Conservation (phyloP, 2,329 filamentous ascomycete species). For the Pseudogymnoascus destructans region DNA sequence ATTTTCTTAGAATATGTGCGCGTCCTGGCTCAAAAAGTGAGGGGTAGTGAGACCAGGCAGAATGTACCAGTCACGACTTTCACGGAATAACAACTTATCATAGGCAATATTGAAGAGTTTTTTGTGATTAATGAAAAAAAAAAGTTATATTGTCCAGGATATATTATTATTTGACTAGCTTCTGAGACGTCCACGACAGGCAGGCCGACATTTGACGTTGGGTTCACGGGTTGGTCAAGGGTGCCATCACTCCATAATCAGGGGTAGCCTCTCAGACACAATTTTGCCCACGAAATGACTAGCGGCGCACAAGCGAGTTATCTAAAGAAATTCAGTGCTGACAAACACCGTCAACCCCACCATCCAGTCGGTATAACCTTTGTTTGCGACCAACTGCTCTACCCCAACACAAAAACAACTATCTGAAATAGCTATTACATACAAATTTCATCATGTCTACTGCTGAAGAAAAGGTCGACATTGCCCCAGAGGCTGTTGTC, state of each 20-base stretch:
- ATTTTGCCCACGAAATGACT: slow-evolving; percentile 6
- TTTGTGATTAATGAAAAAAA: not conserved
- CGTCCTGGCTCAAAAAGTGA: not conserved
- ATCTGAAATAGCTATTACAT: slow-evolving; percentile 8
- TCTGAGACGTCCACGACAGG: not conserved
- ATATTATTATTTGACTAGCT: not conserved
- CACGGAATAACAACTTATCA: not conserved
- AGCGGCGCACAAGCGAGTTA: slow-evolving; percentile 7
- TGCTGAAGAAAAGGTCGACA: slow-evolving; percentile 11
- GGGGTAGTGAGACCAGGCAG: not conserved
- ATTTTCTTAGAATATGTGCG: not conserved
- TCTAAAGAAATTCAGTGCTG: slow-evolving; percentile 8
- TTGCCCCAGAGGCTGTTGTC: slow-evolving; percentile 27
- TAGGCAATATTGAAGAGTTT: not conserved
- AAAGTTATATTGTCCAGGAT: not conserved
- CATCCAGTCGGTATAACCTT: slow-evolving; percentile 6
- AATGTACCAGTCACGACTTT: not conserved
- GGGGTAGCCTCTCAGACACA: slow-evolving; percentile 1
- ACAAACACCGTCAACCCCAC: slow-evolving; percentile 9
- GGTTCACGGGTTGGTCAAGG: not conserved
- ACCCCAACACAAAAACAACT: slow-evolving; percentile 8
- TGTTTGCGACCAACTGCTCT: slow-evolving; percentile 8
- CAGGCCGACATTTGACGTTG: not conserved
- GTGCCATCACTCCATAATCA: not conserved
- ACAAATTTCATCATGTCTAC: slow-evolving; percentile 15